Conservation (phyloP, 345 rosid genomes). For the Hibiscus syriacus region DNA sequence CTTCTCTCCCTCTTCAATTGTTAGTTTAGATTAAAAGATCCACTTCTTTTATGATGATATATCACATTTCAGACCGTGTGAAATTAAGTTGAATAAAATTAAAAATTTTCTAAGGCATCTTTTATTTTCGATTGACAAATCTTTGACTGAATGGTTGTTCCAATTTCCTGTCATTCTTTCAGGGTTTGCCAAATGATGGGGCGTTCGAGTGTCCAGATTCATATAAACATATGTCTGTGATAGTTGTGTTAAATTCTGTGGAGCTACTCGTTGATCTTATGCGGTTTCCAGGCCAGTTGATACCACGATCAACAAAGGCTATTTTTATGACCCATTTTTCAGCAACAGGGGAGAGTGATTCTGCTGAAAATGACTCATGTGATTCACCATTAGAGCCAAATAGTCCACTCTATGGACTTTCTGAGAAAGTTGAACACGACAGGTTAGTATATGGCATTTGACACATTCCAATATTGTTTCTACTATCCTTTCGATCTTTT, state of each 20-base stretch:
- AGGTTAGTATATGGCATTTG: slow-evolving; percentile 18
- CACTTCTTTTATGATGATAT: neutral
- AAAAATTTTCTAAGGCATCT: neutral
- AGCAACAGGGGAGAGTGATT: slow-evolving; percentile 3
- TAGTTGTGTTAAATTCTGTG: slow-evolving; percentile 76
- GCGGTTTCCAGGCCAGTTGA: slow-evolving; percentile 94
- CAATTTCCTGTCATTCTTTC: slow-evolving; percentile 4
- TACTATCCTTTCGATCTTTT: neutral
- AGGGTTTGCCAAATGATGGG: slow-evolving; percentile 97
- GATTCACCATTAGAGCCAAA: slow-evolving; percentile 99
- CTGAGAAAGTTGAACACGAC: neutral
- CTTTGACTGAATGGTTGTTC: slow-evolving; percentile 9
- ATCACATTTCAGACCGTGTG: neutral
- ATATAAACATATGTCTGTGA: slow-evolving; percentile 81
- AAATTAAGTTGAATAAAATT: slow-evolving; percentile 2
- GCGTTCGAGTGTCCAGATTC: slow-evolving; percentile 66
- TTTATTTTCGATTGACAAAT: slow-evolving; percentile 1
- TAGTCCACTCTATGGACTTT: slow-evolving; percentile 5
- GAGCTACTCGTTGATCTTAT: slow-evolving; percentile 94
- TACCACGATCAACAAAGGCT: slow-evolving; percentile 37
- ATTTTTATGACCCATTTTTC: neutral
- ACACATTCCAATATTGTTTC: neutral
- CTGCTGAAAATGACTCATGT: slow-evolving; percentile 62
- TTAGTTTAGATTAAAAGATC: neutral
- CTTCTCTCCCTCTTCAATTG: neutral